A percentile compares a stretch with the other conserved stretches of the same genome.
Evolutionary conservation across 2,329 filamentous ascomycete species (phyloP).

Genomic region (Nemania diffusa): DNA sequence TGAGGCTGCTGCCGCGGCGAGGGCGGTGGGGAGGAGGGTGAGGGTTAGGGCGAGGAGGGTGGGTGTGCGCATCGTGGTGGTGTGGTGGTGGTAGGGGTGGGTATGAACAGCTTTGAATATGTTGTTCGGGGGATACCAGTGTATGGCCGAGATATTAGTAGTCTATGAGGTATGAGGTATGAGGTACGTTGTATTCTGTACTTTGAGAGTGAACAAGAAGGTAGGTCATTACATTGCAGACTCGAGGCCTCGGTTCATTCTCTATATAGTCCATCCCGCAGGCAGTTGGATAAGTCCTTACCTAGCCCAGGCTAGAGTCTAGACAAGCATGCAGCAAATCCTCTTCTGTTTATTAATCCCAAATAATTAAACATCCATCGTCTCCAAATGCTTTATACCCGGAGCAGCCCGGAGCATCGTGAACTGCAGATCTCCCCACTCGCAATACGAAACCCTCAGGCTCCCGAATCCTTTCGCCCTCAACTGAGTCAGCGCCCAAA

Average conservation of each 20-base stretch:
- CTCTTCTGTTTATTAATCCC: constrained; percentile 3
- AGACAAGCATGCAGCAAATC: not conserved
- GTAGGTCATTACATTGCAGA: not conserved
- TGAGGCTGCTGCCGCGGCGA: constrained; percentile 15
- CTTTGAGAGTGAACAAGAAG: too few relatives aligned
- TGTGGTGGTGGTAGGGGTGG: not conserved
- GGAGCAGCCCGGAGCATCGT: constrained; percentile 1
- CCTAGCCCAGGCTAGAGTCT: not conserved
- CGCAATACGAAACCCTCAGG: not conserved
- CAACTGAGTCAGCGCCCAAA: not conserved
- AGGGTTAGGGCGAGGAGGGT: constrained; percentile 21
- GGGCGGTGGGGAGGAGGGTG: constrained; percentile 6
- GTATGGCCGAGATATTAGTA: too few relatives aligned
- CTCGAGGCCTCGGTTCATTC: not conserved
- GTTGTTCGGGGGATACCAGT: not conserved
- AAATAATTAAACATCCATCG: not conserved
- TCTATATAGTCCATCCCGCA: not conserved
- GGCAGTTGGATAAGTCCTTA: not conserved
- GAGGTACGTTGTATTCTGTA: too few relatives aligned
- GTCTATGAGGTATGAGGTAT: too few relatives aligned
- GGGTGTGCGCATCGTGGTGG: constrained; percentile 13
- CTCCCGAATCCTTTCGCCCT: constrained; percentile 1
- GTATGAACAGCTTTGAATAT: not conserved
- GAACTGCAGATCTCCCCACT: constrained; percentile 13
- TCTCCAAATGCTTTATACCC: constrained; percentile 14